phyloP scores from a whole-genome alignment of 108 stramenopile genomes.

The Pseudonitzschia multiseries region DNA sequence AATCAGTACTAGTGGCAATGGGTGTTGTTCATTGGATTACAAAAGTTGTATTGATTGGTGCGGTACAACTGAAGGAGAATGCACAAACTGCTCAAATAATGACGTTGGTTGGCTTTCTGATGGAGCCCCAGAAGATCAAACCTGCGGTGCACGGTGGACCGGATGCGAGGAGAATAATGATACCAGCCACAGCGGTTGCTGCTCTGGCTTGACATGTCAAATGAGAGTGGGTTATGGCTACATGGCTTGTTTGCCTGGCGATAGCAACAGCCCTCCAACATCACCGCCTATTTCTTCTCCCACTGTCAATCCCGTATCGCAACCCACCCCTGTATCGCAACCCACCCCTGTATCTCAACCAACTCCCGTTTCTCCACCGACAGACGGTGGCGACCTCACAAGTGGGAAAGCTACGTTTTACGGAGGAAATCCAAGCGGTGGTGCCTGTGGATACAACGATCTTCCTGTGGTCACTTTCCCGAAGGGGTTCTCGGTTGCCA shows the following conservation, averaged over 20 bases:
- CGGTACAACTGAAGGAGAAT: neutral
- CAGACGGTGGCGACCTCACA: neutral
- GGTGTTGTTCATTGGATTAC: conserved; percentile 9
- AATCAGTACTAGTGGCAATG: neutral
- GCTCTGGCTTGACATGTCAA: conserved; percentile 16
- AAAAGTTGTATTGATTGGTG: neutral
- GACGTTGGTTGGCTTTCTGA: conserved; percentile 8
- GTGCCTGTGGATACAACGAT: conserved; percentile 21
- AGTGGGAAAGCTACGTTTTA: conserved; percentile 22
- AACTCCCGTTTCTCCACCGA: neutral
- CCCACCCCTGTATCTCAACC: conserved; percentile 6
- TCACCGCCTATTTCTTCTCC: neutral
- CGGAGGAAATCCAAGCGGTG: conserved; percentile 18
- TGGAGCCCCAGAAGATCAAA: neutral
- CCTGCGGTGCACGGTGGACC: neutral
- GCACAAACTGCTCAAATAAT: neutral
- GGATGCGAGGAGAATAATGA: neutral
- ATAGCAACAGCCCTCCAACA: neutral
- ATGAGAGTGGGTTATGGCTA: neutral
- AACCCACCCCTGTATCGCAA: neutral
- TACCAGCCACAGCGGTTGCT: neutral
- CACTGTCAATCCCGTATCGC: neutral
- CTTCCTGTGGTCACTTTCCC: conserved; percentile 11
- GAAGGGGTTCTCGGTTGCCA: conserved; percentile 11
- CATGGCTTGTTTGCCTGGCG: neutral